phyloP scores from a whole-genome alignment of 805 yeast genomes.

The Metschnikowia vanudenii region DNA sequence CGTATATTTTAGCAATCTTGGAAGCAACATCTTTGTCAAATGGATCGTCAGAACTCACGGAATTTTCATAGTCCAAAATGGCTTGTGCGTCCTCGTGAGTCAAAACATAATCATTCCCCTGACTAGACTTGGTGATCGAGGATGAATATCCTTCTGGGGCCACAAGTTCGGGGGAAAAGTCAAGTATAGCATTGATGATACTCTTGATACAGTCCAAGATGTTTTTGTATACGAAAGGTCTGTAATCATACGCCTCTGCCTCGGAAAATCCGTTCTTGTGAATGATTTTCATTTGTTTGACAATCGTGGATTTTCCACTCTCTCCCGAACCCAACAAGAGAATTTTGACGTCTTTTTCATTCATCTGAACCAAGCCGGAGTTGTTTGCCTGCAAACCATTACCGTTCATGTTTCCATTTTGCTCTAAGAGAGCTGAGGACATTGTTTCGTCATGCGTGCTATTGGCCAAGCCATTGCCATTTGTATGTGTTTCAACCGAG shows the following conservation, averaged over 20 bases:
- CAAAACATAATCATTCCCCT: conserved; percentile 1
- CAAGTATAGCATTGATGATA: conserved; percentile 63
- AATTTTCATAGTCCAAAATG: conserved; percentile 46
- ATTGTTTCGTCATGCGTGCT: conserved; percentile 4
- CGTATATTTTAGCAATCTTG: conserved; percentile 55
- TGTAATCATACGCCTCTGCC: conserved; percentile 71
- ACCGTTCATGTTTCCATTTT: conserved; percentile 3
- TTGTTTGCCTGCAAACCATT: conserved; percentile 13
- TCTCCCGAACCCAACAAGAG: conserved; percentile 86
- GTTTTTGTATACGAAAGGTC: conserved; percentile 77
- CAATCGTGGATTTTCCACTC: conserved; percentile 75
- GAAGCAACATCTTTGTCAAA: conserved; percentile 51
- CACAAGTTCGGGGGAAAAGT: conserved; percentile 44
- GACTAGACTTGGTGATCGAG: neutral
- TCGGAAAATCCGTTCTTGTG: conserved; percentile 70
- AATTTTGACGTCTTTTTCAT: conserved; percentile 60
- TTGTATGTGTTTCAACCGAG: neutral
- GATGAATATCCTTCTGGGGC: conserved; percentile 14
- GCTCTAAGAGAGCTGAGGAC: neutral
- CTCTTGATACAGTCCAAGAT: conserved; percentile 73
- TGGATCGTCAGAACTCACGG: conserved; percentile 51
- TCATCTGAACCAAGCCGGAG: conserved; percentile 12
- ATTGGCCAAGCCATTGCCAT: conserved; percentile 2
- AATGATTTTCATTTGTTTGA: conserved; percentile 77
- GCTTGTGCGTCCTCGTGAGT: conserved; percentile 39